Evolutionary conservation across 148 eudicot species (phyloP).

Genomic region (Pouteria glomerata): DNA sequence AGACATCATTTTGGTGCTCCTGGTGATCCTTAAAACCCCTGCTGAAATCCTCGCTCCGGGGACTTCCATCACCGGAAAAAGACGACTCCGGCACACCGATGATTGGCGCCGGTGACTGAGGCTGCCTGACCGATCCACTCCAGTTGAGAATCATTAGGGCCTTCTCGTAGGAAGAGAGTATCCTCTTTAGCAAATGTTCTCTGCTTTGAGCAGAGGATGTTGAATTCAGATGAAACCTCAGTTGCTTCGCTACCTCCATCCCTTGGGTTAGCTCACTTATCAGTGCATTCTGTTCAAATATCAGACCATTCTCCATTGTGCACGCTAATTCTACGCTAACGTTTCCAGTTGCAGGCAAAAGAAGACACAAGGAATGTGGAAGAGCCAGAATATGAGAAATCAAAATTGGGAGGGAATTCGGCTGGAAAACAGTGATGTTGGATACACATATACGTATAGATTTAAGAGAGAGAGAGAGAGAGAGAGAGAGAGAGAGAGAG

Average conservation of each 20-base stretch:
- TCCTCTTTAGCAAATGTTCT: conserved; percentile 43
- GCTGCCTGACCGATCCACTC: conserved; percentile 37
- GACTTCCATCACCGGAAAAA: conserved; percentile 52
- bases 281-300: conserved; percentile 27
- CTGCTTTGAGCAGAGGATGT: conserved; percentile 29
- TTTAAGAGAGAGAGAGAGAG: neutral
- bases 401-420: neutral
- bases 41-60: conserved; percentile 42
- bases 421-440: neutral
- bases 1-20: conserved; percentile 25
- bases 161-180: conserved; percentile 61
- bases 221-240: conserved; percentile 39
- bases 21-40: conserved; percentile 23
- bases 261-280: conserved; percentile 59
- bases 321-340: neutral
- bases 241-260: conserved; percentile 58
- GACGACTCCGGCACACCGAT: conserved; percentile 45
- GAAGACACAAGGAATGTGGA: neutral
- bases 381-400: neutral
- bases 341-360: too few species aligned
- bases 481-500: neutral
- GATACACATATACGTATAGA: too few species aligned
- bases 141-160: conserved; percentile 59
- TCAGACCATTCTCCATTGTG: conserved; percentile 33
- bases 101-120: conserved; percentile 25